Base-by-base conservation (phyloP, 2,329 filamentous ascomycete genomes). In the Aspergillus persii region DNA sequence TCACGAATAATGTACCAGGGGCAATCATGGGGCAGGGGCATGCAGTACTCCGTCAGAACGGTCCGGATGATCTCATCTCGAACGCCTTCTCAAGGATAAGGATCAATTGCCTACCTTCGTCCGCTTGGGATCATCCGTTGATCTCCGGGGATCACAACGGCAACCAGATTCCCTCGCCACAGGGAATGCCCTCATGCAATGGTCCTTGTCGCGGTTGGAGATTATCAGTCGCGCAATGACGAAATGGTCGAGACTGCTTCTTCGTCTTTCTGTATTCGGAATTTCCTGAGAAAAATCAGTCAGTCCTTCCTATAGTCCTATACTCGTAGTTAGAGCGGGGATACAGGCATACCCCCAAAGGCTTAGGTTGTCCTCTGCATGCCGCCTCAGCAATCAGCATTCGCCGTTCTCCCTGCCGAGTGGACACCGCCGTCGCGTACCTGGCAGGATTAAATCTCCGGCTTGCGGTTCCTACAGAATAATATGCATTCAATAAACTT, bases 401-500 rank as follows among this genome's bases (percentile, higher is more conserved):
- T 39, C 12, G 36, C 36, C 12, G 4, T 39, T 11, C 6, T 4
- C 36, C 36, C 12, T 41, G 5, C 36, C 12, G 36, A 41, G 36
- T 41, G 36, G 36, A 41, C n/a, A 5, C 12, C 36, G 15, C 36
- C 36, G 12, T 41, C 12, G 36, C 36, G 36, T 41, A 41, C 36
- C 36, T 41, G 36, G 36, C 36, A n/a, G 36, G 58, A 57, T 57
- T 60, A 60, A 53, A 53, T 53, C 12, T 44, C 51, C n/a, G 27
- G 8, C 29, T 23, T 48, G 58, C 33, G 41, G 36, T 53, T 12
- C 36, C 36, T 41, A 41, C 36, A 41, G 36, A 41, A 41, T n/a
- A 23, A 12, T 15, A 7, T 41, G 36, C 36, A 41, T 36, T 12
- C 8, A n/a, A n/a, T 15, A 41, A 41, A 41, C 36, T 12, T 41